Evolutionary conservation across 306 rosid species (phyloP).

Genomic region (Citrullus mucosospermus): DNA sequence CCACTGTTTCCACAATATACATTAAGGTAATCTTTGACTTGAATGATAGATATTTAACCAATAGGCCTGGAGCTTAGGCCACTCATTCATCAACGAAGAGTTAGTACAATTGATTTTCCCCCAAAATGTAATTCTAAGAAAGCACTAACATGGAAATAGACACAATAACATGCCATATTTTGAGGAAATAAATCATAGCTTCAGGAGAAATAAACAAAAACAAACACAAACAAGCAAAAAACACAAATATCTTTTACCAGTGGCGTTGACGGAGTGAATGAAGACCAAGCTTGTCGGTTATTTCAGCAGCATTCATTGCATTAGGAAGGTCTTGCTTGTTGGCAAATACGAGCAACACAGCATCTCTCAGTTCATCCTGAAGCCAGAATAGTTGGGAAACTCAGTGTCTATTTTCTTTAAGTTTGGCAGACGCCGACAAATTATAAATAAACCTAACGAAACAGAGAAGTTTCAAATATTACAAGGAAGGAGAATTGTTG

Average conservation of each 20-base stretch:
- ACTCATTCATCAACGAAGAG: neutral
- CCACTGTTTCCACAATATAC: neutral
- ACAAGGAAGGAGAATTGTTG: neutral
- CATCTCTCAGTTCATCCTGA: constrained; percentile 66
- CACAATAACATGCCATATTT: neutral
- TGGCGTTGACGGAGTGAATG: constrained; percentile 71
- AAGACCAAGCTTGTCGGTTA: constrained; percentile 66
- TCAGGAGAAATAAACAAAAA: neutral
- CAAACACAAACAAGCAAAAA: neutral
- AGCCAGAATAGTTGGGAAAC: constrained; percentile 12
- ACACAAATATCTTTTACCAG: constrained; percentile 25
- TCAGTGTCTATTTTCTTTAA: neutral
- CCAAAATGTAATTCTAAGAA: neutral
- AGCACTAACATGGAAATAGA: neutral
- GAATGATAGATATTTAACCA: neutral
- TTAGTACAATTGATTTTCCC: neutral
- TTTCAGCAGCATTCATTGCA: constrained; percentile 79
- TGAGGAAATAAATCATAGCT: neutral
- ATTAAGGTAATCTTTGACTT: neutral
- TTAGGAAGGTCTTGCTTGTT: constrained; percentile 76
- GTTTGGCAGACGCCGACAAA: neutral
- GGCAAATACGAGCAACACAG: constrained; percentile 61
- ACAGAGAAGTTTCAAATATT: neutral
- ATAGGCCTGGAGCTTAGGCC: neutral
- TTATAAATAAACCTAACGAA: neutral